A percentile compares a stretch with the other conserved stretches of the same genome.
Conservation (phyloP, 2,329 filamentous ascomycete species). For the Hypoxylon sp. region DNA sequence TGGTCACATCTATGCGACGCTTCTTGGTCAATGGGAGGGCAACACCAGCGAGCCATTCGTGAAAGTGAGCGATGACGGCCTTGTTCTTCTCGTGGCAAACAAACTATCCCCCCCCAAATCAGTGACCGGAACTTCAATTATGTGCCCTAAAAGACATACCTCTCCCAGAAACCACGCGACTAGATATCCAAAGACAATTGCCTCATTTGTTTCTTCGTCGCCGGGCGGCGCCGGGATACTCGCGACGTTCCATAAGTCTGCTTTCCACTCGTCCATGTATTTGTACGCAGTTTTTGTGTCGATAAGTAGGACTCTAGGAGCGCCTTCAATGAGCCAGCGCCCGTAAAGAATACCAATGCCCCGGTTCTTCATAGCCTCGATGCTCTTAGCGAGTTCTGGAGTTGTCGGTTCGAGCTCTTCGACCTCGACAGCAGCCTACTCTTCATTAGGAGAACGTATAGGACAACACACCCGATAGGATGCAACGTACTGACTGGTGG, state of each 20-base stretch:
- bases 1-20: conserved; percentile 94
- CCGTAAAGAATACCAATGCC: conserved; percentile 93
- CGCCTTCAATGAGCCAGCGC: conserved; percentile 97
- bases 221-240: conserved; percentile 93
- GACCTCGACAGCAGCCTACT: conserved; percentile 94
- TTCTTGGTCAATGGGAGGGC: conserved; percentile 92
- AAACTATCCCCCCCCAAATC: conserved; percentile 71
- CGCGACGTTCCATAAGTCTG: conserved; percentile 92
- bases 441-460: conserved; percentile 24
- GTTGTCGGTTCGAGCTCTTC: conserved; percentile 90
- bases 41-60: conserved; percentile 98
- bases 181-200: conserved; percentile 96
- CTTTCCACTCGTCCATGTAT: conserved; percentile 96
- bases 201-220: conserved; percentile 96
- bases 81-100: conserved; percentile 92
- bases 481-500: conserved; percentile 79
- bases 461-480: conserved; percentile 43
- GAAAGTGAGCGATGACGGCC: conserved; percentile 97
- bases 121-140: conserved; percentile 29
- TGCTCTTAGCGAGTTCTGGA: conserved; percentile 83
- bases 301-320: conserved; percentile 92
- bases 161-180: conserved; percentile 99
- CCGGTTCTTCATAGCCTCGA: conserved; percentile 92
- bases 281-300: conserved; percentile 94
- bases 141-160: conserved; percentile 65